Conservation (phyloP, 208 protist genomes). For the Ichthyophonus hoferi region DNA sequence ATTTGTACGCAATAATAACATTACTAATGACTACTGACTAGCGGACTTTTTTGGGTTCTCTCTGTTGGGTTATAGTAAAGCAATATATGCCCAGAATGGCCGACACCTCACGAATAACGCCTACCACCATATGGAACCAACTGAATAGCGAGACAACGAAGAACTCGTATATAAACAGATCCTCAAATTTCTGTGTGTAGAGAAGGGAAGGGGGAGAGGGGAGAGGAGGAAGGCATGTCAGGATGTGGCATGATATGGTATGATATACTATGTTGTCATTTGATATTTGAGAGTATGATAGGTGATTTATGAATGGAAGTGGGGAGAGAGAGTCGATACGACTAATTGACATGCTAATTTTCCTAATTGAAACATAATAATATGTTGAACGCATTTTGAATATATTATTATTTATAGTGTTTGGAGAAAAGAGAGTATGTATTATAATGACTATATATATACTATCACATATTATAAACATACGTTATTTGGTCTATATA, state of each 20-base stretch:
- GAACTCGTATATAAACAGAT: slow-evolving; percentile 17
- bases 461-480: neutral
- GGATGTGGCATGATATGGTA: neutral
- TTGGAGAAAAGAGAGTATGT: no score
- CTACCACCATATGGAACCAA: neutral
- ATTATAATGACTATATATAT: neutral
- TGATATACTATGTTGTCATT: neutral
- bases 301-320: neutral
- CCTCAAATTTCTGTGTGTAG: slow-evolving; percentile 2
- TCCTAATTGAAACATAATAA: neutral
- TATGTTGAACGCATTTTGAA: no score
- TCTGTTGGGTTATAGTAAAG: neutral
- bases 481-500: neutral
- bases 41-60: neutral
- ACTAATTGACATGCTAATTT: neutral
- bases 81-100: slow-evolving; percentile 7
- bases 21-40: no score
- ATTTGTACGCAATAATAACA: no score
- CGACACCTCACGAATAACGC: neutral
- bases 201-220: neutral
- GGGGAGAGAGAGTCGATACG: neutral
- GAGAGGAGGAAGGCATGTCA: neutral
- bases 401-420: no score
- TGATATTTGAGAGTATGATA: neutral
- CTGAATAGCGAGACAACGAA: slow-evolving; percentile 5